Evolutionary conservation across 2,329 filamentous ascomycete species (phyloP).

Genomic region (Aureobasidium uvarum): DNA sequence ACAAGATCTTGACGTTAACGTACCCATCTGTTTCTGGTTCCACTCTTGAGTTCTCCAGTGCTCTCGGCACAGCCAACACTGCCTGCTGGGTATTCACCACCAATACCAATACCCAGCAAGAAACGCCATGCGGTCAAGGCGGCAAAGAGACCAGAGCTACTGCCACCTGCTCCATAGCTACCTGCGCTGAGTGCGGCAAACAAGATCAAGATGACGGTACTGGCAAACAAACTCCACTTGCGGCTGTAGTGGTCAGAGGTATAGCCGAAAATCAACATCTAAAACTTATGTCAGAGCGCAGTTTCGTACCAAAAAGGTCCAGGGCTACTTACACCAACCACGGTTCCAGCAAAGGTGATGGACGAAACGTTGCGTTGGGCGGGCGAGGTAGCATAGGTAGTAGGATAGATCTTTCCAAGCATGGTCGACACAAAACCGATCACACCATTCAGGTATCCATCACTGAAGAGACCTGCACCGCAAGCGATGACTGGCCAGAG

Average conservation of each 20-base stretch:
- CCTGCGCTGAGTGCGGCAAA: constrained; percentile 79
- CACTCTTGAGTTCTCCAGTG: constrained; percentile 74
- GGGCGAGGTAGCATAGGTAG: constrained; percentile 62
- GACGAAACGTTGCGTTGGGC: constrained; percentile 74
- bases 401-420: constrained; percentile 65
- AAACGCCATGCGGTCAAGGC: constrained; percentile 81
- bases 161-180: constrained; percentile 70
- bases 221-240: constrained; percentile 75
- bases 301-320: constrained; percentile 36
- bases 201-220: constrained; percentile 78
- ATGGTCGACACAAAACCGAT: constrained; percentile 86
- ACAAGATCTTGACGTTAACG: no score
- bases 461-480: constrained; percentile 84
- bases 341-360: constrained; percentile 82
- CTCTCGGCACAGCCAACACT: constrained; percentile 81
- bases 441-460: constrained; percentile 89
- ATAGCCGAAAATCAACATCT: constrained; percentile 71
- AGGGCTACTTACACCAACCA: constrained; percentile 52
- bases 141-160: constrained; percentile 69
- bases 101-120: constrained; percentile 58
- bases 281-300: background rate
- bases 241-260: constrained; percentile 81
- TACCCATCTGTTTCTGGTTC: constrained; percentile 73
- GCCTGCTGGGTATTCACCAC: constrained; percentile 74
- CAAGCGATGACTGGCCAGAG: constrained; percentile 79